phyloP scores from a whole-genome alignment of 1,284 basidiomycete genomes.

The Trichosporon ovoides region DNA sequence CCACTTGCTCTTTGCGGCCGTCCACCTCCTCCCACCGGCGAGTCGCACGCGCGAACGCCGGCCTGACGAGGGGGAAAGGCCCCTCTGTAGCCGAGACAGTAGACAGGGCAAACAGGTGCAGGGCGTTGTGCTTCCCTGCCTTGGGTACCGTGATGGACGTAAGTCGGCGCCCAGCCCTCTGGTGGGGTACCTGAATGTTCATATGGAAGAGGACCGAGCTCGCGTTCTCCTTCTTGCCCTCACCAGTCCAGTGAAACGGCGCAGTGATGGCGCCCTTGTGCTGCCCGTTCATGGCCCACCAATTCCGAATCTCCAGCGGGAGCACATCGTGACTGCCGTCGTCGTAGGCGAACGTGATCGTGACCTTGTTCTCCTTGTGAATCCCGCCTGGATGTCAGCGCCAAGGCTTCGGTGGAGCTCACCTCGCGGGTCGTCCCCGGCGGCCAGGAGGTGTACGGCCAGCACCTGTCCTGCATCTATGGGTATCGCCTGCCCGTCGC shows the following conservation, averaged over 20 bases:
- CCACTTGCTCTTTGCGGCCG: slow-evolving; percentile 3
- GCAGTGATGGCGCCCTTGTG: neutral
- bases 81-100: neutral
- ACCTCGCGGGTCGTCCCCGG: slow-evolving; percentile 6
- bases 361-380: neutral
- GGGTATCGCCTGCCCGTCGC: neutral
- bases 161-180: neutral
- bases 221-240: neutral
- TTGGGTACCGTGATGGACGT: neutral
- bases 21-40: slow-evolving; percentile 9
- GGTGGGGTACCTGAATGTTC: neutral
- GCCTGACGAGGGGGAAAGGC: neutral
- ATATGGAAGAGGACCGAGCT: slow-evolving; percentile 7
- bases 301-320: neutral
- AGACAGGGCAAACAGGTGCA: slow-evolving; percentile 12
- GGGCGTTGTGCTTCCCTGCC: neutral
- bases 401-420: neutral
- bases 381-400: neutral
- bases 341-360: neutral
- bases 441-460: neutral
- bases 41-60: neutral
- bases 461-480: neutral
- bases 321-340: neutral
- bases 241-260: neutral
- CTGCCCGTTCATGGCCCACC: neutral